Evolutionary conservation across 2,329 filamentous ascomycete species (phyloP).

Genomic region (Aureobasidium uvarum): DNA sequence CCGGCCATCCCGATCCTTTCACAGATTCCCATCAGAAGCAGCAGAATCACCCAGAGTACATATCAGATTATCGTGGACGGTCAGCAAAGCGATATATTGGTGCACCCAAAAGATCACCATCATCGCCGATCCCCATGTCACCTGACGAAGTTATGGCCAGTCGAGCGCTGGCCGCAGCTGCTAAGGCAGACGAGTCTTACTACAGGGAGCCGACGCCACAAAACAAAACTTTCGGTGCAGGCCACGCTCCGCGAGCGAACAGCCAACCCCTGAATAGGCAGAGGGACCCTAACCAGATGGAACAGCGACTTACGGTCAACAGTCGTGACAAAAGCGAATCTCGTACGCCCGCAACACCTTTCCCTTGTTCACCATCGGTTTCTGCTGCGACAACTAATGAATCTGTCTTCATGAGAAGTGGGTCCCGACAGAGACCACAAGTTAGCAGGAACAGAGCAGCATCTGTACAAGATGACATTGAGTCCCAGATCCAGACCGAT

Average conservation of each 20-base stretch:
- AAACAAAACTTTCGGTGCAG: not conserved
- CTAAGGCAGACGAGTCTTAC: slow-evolving; percentile 43
- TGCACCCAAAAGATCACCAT: slow-evolving; percentile 80
- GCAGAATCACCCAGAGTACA: slow-evolving; percentile 30
- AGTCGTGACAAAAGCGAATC: not conserved
- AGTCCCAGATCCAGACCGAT: not conserved
- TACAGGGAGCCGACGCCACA: slow-evolving; percentile 38
- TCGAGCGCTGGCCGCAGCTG: slow-evolving; percentile 20
- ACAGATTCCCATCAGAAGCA: slow-evolving; percentile 27
- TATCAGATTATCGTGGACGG: slow-evolving; percentile 69
- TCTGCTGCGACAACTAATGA: not conserved
- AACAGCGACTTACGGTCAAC: not conserved
- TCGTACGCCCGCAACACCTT: not conserved
- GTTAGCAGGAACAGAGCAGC: not conserved
- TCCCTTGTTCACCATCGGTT: not conserved
- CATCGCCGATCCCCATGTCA: slow-evolving; percentile 91
- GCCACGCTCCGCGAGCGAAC: slow-evolving; percentile 29
- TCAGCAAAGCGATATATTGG: slow-evolving; percentile 65
- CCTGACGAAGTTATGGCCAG: slow-evolving; percentile 64
- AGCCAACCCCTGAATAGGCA: slow-evolving; percentile 19
- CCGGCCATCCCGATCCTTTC: slow-evolving; percentile 8
- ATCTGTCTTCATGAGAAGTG: not conserved
- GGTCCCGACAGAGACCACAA: not conserved
- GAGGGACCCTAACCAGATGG: not conserved
- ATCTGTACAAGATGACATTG: not conserved